Evolutionary conservation across 768 basidiomycete species (phyloP).

Genomic region (Termitomyces heimii): DNA sequence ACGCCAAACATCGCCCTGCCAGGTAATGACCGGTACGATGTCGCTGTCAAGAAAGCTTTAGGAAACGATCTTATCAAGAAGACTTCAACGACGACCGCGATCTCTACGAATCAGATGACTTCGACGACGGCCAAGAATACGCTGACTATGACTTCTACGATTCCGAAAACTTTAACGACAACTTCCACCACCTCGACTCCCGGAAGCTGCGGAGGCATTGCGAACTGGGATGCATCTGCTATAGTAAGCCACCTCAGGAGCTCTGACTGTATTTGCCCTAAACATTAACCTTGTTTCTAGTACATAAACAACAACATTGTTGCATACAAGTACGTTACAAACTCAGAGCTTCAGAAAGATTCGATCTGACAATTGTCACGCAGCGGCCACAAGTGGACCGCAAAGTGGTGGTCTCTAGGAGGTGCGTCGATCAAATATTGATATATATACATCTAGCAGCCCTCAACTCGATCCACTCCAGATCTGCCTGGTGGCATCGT

Average conservation of each 20-base stretch:
- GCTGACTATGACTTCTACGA: not conserved
- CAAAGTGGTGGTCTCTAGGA: constrained; percentile 7
- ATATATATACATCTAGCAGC: not conserved
- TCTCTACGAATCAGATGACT: not conserved
- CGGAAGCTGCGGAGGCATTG: not conserved
- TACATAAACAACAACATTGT: constrained; percentile 1
- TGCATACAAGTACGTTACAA: not conserved
- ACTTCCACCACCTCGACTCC: not conserved
- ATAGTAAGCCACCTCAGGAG: not conserved
- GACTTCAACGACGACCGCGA: not conserved
- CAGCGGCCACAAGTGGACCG: constrained; percentile 10
- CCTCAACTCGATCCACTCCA: not conserved
- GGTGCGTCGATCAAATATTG: constrained; percentile 1
- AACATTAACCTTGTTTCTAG: not conserved
- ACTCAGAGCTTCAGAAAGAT: too few species aligned
- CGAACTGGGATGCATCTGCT: not conserved
- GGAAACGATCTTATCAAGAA: constrained; percentile 26
- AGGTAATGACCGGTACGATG: constrained; percentile 56
- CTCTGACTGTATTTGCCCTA: not conserved
- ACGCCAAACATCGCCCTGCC: not conserved
- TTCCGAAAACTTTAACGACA: not conserved
- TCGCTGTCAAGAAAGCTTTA: constrained; percentile 57
- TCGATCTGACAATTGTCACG: not conserved
- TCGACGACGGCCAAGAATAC: not conserved
- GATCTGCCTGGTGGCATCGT: constrained; percentile 3